These are phyloP conservation scores for Sporisorium scitamineum DNA, from an alignment of 1,284 basidiomycete species.

Conservation along the genomic window DNA sequence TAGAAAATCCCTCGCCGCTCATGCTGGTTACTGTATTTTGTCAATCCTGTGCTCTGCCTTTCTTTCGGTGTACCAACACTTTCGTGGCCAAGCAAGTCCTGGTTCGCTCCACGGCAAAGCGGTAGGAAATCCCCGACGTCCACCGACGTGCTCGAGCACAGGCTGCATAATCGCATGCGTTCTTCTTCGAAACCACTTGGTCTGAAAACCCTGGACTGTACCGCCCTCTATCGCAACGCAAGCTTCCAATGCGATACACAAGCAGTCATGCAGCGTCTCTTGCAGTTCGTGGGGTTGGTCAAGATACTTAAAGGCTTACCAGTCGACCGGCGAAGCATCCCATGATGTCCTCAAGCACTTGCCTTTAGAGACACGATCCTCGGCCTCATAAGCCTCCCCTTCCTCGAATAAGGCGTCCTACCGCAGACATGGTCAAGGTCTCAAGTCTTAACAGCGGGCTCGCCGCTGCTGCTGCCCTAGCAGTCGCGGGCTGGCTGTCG, in stretches of 20 bases:
- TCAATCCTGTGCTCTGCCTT: not conserved
- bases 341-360: not conserved
- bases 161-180: not conserved
- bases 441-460: constrained; percentile 6
- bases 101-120: not conserved
- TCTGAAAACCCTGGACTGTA: not conserved
- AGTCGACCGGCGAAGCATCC: not conserved
- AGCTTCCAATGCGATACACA: not conserved
- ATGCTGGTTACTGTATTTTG: not conserved
- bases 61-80: not conserved
- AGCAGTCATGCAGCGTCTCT: not conserved
- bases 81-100: not conserved
- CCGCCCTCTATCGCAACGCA: not conserved
- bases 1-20: not conserved
- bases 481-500: constrained; percentile 1
- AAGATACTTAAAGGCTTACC: not conserved
- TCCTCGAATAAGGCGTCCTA: not conserved
- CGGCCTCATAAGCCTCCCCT: not conserved
- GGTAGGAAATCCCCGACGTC: not conserved
- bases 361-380: not conserved
- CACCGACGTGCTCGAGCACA: not conserved
- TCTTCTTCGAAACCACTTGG: not conserved
- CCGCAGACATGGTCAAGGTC: constrained; percentile 22
- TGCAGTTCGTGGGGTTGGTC: not conserved
- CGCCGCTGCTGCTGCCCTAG: constrained; percentile 16